phyloP scores from a whole-genome alignment of 257 asterid species.

The Forsythia suspensa region DNA sequence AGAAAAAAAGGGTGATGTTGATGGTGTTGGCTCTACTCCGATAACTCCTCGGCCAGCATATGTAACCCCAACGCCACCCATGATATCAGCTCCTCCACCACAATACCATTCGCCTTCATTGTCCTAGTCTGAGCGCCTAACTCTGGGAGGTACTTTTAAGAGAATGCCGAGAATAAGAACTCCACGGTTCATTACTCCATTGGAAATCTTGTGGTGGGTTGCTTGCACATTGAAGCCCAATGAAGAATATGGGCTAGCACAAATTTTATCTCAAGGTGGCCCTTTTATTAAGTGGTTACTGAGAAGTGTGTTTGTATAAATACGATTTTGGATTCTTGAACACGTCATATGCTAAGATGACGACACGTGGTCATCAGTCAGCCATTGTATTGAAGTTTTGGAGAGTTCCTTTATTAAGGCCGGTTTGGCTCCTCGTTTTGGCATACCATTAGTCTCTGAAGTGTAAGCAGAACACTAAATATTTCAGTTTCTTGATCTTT shows the following conservation, averaged over 20 bases:
- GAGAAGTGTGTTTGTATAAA: slow-evolving; percentile 73
- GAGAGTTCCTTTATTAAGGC: too few species aligned
- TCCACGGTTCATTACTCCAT: slow-evolving; percentile 69
- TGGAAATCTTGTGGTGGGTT: slow-evolving; percentile 20
- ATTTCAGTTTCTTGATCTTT: too few species aligned
- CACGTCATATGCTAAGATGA: too few species aligned
- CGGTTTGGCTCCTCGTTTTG: too few species aligned
- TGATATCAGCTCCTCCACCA: slow-evolving; percentile 72
- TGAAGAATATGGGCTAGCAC: slow-evolving; percentile 71
- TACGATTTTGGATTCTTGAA: slow-evolving; percentile 38
- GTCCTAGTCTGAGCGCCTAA: slow-evolving; percentile 71
- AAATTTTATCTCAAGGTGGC: slow-evolving; percentile 87
- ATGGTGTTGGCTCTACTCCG: slow-evolving; percentile 35
- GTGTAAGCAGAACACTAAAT: too few species aligned
- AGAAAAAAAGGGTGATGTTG: neutral
- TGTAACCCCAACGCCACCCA: slow-evolving; percentile 28
- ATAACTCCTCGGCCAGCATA: slow-evolving; percentile 45
- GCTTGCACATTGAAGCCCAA: slow-evolving; percentile 44
- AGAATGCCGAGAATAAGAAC: slow-evolving; percentile 59
- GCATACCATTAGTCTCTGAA: too few species aligned
- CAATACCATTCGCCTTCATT: slow-evolving; percentile 81
- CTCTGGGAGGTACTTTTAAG: slow-evolving; percentile 35
- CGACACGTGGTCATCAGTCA: too few species aligned
- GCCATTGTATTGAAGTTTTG: too few species aligned
- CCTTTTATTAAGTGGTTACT: slow-evolving; percentile 69